Percentiles rank a stretch among this genome's conserved stretches.
These are phyloP conservation scores for Tuber aestivum DNA, from an alignment of 495 filamentous ascomycete genomes.

Conservation along the genomic window DNA sequence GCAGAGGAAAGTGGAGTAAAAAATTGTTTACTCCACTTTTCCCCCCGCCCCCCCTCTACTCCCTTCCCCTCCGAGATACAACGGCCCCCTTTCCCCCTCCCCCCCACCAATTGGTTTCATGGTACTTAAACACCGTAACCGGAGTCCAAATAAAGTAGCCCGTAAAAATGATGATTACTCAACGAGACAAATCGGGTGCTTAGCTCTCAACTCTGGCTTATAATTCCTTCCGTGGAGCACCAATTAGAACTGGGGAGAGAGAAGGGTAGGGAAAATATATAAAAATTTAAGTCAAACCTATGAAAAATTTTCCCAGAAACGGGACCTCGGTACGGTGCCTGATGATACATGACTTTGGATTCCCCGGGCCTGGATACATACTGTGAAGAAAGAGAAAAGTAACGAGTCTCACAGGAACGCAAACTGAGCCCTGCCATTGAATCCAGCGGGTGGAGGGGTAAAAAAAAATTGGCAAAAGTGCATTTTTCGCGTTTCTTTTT, in stretches of 20 bases:
- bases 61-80: background rate
- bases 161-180: background rate
- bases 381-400: background rate
- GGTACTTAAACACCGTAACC: background rate
- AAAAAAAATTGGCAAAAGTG: too few relatives aligned
- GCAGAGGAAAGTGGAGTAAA: background rate
- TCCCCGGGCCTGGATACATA: background rate
- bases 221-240: background rate
- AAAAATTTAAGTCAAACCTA: background rate
- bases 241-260: background rate
- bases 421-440: background rate
- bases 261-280: background rate
- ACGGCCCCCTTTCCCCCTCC: background rate
- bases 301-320: background rate
- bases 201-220: background rate
- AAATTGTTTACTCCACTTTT: background rate
- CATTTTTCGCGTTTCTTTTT: background rate
- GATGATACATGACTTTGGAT: background rate
- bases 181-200: background rate
- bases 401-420: background rate
- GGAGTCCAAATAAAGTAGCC: background rate
- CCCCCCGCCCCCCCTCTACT: background rate
- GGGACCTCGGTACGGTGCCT: background rate
- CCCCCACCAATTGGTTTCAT: background rate
- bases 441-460: background rate